These are phyloP conservation scores for Chaetomium globosum DNA, from an alignment of 2,329 filamentous ascomycete genomes.

Conservation along the genomic window DNA sequence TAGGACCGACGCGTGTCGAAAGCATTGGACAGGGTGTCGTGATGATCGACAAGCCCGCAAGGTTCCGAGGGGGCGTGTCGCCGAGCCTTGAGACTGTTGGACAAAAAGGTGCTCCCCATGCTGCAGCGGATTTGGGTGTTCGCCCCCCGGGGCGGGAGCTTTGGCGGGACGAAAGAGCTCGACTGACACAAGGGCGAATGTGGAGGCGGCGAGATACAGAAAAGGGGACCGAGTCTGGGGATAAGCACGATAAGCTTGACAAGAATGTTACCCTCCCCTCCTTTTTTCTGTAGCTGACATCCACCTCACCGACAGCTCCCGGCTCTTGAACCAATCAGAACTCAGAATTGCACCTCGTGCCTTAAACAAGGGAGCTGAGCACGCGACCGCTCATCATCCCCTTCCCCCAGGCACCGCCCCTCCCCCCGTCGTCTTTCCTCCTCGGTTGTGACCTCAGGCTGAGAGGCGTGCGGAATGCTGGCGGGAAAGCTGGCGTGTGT, in stretches of 20 bases:
- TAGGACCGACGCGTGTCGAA: conserved; percentile 14
- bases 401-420: conserved; percentile 20
- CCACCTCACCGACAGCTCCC: not conserved
- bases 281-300: conserved; percentile 16
- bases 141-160: not conserved
- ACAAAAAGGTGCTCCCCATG: conserved; percentile 1
- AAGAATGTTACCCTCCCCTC: not conserved
- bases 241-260: no score
- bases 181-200: not conserved
- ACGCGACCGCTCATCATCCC: conserved; percentile 33
- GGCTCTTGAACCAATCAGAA: conserved; percentile 31
- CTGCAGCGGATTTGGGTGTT: conserved; percentile 6
- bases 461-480: conserved; percentile 18
- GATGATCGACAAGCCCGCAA: conserved; percentile 7
- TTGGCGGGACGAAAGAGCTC: not conserved
- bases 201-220: conserved; percentile 13
- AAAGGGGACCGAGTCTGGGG: not conserved
- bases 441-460: conserved; percentile 22
- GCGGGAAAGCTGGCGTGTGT: not conserved
- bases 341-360: conserved; percentile 32
- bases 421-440: conserved; percentile 6
- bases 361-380: conserved; percentile 34
- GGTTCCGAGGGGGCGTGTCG: conserved; percentile 24
- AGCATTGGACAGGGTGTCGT: conserved; percentile 27
- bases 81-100: conserved; percentile 20